A percentile compares a stretch with the other conserved stretches of the same genome.
Evolutionary conservation across 2,329 filamentous ascomycete species (phyloP).

Genomic region (Diaporthe velutina): DNA sequence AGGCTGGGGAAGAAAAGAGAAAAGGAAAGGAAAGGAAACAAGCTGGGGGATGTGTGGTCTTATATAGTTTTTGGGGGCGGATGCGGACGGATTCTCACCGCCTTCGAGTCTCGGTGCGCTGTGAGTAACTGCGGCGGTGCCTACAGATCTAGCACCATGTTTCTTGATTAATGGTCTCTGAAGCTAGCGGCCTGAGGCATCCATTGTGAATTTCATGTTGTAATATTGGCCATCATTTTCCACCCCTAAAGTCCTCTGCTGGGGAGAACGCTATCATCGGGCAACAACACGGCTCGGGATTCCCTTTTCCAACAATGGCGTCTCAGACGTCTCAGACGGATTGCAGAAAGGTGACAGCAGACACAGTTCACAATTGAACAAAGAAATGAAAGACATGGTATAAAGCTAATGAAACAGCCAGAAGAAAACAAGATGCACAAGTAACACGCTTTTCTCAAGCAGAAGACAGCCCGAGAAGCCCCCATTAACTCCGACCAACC

Average conservation of each 20-base stretch:
- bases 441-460: conserved; percentile 1
- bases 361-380: background rate
- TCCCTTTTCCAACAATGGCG: no score
- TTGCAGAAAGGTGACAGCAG: background rate
- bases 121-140: no score
- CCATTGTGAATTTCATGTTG: background rate
- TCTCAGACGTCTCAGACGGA: background rate
- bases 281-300: no score
- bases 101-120: background rate
- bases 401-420: background rate
- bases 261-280: background rate
- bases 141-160: background rate
- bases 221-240: background rate
- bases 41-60: background rate
- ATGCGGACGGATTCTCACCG: conserved; percentile 2
- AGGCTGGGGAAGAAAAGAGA: conserved; percentile 20
- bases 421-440: background rate
- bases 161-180: no score
- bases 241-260: background rate
- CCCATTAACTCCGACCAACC: background rate
- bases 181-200: no score
- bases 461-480: background rate
- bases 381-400: background rate
- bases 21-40: background rate
- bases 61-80: conserved; percentile 6